Evolutionary conservation across 1,139 yeast species (phyloP).

Genomic region (Arxiozyma heterogenica): DNA sequence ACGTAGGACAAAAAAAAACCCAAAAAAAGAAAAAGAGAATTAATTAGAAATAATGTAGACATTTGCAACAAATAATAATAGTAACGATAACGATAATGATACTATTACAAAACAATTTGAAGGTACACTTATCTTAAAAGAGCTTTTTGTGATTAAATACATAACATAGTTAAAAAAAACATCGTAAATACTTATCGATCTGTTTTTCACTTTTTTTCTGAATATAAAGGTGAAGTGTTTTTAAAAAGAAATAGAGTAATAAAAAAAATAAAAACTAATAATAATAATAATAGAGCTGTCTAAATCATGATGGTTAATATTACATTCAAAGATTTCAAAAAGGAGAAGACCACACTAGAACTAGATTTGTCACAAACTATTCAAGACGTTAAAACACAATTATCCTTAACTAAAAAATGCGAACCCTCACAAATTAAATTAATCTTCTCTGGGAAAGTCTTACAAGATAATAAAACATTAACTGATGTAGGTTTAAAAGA

Average conservation of each 20-base stretch:
- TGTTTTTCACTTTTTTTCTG: no score
- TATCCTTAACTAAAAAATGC: constrained; percentile 60
- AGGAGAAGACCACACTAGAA: constrained; percentile 75
- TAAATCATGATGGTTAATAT: constrained; percentile 49
- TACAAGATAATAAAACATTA: constrained; percentile 72
- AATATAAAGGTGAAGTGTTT: no score
- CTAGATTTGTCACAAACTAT: constrained; percentile 66
- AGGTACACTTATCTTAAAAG: no score
- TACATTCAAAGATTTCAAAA: constrained; percentile 84
- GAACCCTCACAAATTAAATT: constrained; percentile 73
- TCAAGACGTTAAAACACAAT: constrained; percentile 58
- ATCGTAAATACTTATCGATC: no score
- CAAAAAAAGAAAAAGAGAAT: neutral
- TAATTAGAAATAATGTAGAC: no score
- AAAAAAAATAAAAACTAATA: neutral
- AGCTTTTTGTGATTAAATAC: no score
- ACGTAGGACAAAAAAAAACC: neutral
- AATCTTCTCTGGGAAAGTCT: constrained; percentile 81
- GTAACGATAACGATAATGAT: no score
- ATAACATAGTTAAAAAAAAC: no score
- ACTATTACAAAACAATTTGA: no score
- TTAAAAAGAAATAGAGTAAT: neutral
- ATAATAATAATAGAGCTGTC: neutral
- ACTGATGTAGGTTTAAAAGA: constrained; percentile 71
- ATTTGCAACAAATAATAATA: no score